These are phyloP conservation scores for Diaporthe amygdali DNA, from an alignment of 2,329 filamentous ascomycete genomes.

Conservation along the genomic window DNA sequence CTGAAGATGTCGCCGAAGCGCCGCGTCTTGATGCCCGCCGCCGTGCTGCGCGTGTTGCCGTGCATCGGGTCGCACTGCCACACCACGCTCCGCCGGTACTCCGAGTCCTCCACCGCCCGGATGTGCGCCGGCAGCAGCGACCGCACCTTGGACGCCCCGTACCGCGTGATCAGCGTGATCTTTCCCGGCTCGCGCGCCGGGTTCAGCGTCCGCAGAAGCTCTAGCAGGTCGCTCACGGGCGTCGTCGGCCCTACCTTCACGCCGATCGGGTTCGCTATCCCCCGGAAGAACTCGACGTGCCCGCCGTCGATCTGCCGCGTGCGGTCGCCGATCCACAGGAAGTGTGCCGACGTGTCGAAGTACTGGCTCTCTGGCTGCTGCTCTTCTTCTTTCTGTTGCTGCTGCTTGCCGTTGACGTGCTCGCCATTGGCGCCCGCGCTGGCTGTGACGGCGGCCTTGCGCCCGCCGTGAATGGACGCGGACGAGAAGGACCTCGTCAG, in stretches of 20 bases:
- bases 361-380: slow-evolving; percentile 61
- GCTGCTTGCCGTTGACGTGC: slow-evolving; percentile 33
- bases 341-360: slow-evolving; percentile 95
- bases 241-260: slow-evolving; percentile 95
- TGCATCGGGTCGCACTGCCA: slow-evolving; percentile 99
- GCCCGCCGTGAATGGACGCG: slow-evolving; percentile 31
- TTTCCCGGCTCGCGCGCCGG: slow-evolving; percentile 84
- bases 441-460: slow-evolving; percentile 32
- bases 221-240: slow-evolving; percentile 74
- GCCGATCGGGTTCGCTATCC: slow-evolving; percentile 93
- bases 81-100: slow-evolving; percentile 71
- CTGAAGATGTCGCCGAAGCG: slow-evolving; percentile 89
- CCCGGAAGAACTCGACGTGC: slow-evolving; percentile 97
- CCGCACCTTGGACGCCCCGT: slow-evolving; percentile 80
- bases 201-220: slow-evolving; percentile 85
- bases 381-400: no score
- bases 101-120: slow-evolving; percentile 82
- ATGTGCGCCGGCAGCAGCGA: slow-evolving; percentile 84
- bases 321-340: slow-evolving; percentile 97
- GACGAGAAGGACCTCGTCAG: slow-evolving; percentile 76
- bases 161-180: slow-evolving; percentile 94
- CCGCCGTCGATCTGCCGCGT: slow-evolving; percentile 92
- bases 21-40: slow-evolving; percentile 85
- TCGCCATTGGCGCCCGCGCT: slow-evolving; percentile 25
- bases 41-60: slow-evolving; percentile 75